Evolutionary conservation across 2,329 filamentous ascomycete genomes (phyloP), one percentile per base, ranked within the genome.

Genomic region (Rhexocercosporidium sp.): DNA sequence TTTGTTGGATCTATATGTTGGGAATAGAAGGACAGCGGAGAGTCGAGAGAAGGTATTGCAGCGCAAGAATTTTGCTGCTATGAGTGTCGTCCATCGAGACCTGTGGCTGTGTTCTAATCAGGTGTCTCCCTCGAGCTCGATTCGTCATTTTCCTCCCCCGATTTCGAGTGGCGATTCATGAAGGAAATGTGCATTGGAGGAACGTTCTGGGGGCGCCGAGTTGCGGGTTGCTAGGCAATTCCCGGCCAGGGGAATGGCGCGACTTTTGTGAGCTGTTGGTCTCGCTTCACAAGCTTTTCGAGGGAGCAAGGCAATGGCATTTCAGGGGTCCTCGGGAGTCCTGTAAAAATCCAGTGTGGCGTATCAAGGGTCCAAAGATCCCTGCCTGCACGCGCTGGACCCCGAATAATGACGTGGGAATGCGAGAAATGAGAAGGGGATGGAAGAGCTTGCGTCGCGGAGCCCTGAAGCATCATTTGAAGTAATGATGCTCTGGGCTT

Each of bases 261-360:
- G 20, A 39, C 4, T 41, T 39, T 57, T 41, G 54, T 57, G 34
- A 41, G 54, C 54, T 57, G 54, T 57, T 57, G 22, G 34, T 20
- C n/a, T 39, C n/a, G 31, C 11, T 57, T 12, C 11, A 41, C 12
- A 20, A 41, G 16, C 1, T 57, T 41, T 41, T 57, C 20, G 6
- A 41, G 18, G 53, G 18, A n/a, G 53, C 12, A 7, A 37, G n/a
- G 31, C 22, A 56, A 37, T 56, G 53, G 29, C 53, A 56, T 56
- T 18, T 37, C 29, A 37, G 29, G 51, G 51, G 51, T 56, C n/a
- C 16, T 27, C 25, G 20, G 54, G 54, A n/a, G 34, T 41, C 31
- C 18, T 56, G 29, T 56, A 16, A 29, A 27, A 18, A 29, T 34
- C 51, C 53, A 56, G 53, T n/a, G 51, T 37, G 53, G 53, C 31